Conservation (phyloP, 192 early-diverging fungal species). For the Coemansia erecta region DNA sequence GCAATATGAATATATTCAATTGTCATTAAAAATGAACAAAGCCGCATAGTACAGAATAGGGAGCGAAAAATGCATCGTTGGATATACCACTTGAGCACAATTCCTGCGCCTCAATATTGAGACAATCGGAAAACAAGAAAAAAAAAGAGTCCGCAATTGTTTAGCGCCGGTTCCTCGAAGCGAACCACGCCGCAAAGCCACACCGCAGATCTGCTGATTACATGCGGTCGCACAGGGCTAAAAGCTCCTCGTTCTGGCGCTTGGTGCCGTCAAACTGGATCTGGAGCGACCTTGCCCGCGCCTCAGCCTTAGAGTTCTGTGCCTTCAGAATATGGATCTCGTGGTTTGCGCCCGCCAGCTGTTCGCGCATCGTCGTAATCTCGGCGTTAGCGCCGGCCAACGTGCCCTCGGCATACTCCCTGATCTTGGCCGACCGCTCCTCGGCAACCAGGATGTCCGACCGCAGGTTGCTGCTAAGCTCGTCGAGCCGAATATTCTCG, state of each 20-base stretch:
- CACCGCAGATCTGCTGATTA: not conserved
- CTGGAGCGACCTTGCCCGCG: slow-evolving; percentile 26
- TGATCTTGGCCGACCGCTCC: slow-evolving; percentile 32
- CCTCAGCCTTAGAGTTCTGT: slow-evolving; percentile 26
- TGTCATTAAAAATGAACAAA: no score
- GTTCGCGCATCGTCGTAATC: slow-evolving; percentile 18
- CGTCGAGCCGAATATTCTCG: slow-evolving; percentile 23
- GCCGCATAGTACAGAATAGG: no score
- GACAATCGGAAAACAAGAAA: not conserved
- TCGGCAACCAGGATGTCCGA: slow-evolving; percentile 35
- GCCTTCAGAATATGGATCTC: slow-evolving; percentile 15
- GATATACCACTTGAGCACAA: no score
- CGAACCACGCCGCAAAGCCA: no score
- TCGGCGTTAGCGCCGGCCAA: slow-evolving; percentile 28
- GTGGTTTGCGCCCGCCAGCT: slow-evolving; percentile 16
- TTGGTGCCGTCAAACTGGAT: slow-evolving; percentile 43
- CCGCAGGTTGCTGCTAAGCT: slow-evolving; percentile 19
- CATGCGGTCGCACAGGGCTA: slow-evolving; percentile 27
- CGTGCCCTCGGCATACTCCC: slow-evolving; percentile 31
- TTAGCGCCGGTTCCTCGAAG: no score
- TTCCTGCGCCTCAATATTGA: no score
- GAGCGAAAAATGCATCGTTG: no score
- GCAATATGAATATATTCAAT: no score
- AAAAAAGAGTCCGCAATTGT: not conserved
- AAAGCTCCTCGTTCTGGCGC: slow-evolving; percentile 45